Base-by-base conservation (phyloP, 495 filamentous ascomycete species). In the Penicillium salamii region DNA sequence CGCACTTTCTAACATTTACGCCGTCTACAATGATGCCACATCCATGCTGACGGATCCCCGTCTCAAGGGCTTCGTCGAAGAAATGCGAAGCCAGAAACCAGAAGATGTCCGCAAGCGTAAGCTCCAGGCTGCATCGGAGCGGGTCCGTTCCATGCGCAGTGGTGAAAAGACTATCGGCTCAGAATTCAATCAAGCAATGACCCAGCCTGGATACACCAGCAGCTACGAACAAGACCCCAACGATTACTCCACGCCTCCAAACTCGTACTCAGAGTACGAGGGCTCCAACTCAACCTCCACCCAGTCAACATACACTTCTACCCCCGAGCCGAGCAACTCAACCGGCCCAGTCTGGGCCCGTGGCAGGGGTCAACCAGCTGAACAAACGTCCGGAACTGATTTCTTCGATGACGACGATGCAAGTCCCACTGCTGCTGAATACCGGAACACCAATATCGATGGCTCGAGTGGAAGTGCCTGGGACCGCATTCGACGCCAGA, bases 371-470 rank as follows among this genome's bases (percentile, higher is more conserved):
- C 24, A 28, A 20, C 31, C 38, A 39, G 38, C 34, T 33, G 59
- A 53, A 15, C 3, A 19, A 6, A 32, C 34, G 14, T 50, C 45
- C 0, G 35, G n/a, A 5, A 29, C 50, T 1, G 54, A 64, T 55
- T 67, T 68, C 58, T 66, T 75, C 46, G 53, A 53, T 13, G 56
- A 61, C n/a, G 69, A 74, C 17, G 68, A 72, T 32, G 70, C 70
- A 1, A 74, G 70, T 41, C 70, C 72, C 18, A 67, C 65, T 0
- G 70, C 68, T 7, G 52, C 60, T 3, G 72, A 72, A 31, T 67
- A 72, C 48, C 52, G 65, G 8, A 36, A 45, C 21, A 53, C 44
- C 21, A 58, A 53, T 19, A 43, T 44, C n/a, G 35, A 58, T 24
- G 53, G 49, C 6, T 41, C 46, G 14, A 5, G 34, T 21, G 64